phyloP scores from a whole-genome alignment of 495 filamentous ascomycete species.

The Penicillium longicatenatum region DNA sequence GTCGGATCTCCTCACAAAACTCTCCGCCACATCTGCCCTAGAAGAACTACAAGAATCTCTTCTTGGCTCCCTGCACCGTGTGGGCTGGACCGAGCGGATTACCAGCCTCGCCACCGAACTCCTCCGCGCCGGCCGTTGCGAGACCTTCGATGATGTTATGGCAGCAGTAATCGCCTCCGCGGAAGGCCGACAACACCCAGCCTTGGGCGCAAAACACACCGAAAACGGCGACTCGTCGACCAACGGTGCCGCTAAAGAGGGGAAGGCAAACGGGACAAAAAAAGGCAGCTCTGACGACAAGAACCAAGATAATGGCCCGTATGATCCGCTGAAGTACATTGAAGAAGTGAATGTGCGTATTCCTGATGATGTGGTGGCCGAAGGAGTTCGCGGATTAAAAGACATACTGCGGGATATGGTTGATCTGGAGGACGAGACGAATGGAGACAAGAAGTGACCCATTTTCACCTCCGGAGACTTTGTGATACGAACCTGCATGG shows the following conservation, averaged over 20 bases:
- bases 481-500: slow-evolving; percentile 25
- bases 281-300: slow-evolving; percentile 20
- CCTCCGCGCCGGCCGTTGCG: slow-evolving; percentile 48
- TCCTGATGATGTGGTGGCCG: slow-evolving; percentile 44
- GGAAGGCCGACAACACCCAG: slow-evolving; percentile 38
- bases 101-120: slow-evolving; percentile 44
- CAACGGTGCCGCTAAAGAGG: slow-evolving; percentile 26
- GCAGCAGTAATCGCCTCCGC: slow-evolving; percentile 47
- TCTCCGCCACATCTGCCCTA: slow-evolving; percentile 43
- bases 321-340: slow-evolving; percentile 32
- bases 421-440: slow-evolving; percentile 47
- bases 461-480: neutral
- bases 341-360: slow-evolving; percentile 46
- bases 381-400: slow-evolving; percentile 48
- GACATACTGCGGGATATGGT: slow-evolving; percentile 52
- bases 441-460: slow-evolving; percentile 32
- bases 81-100: slow-evolving; percentile 47
- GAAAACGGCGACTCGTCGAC: slow-evolving; percentile 20
- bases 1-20: slow-evolving; percentile 46
- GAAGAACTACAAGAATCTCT: slow-evolving; percentile 47
- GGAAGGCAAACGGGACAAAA: slow-evolving; percentile 27
- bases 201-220: slow-evolving; percentile 22
- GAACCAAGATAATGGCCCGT: slow-evolving; percentile 21
- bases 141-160: slow-evolving; percentile 51
- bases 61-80: slow-evolving; percentile 44